These are phyloP conservation scores for Xylaria venustula DNA, from an alignment of 495 filamentous ascomycete species.

Conservation along the genomic window DNA sequence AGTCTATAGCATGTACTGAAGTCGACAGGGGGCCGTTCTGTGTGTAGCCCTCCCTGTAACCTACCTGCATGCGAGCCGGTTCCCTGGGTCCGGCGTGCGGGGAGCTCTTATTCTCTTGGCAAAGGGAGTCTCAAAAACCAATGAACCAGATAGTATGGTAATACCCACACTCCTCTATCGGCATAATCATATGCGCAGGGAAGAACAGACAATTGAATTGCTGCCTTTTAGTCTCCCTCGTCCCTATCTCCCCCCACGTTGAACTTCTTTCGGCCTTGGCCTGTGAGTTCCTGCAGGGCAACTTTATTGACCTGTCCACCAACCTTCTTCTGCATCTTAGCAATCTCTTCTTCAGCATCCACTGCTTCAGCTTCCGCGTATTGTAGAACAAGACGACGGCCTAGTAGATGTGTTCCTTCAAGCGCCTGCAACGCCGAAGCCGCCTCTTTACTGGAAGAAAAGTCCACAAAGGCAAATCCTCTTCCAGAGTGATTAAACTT, in stretches of 20 bases:
- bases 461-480: conserved; percentile 97
- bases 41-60: conserved; percentile 5
- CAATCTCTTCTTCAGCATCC: conserved; percentile 93
- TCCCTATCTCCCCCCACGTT: conserved; percentile 72
- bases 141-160: conserved; percentile 29
- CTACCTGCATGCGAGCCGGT: conserved; percentile 22
- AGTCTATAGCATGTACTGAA: conserved; percentile 16
- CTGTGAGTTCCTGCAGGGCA: conserved; percentile 81
- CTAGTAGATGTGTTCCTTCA: conserved; percentile 89
- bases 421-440: conserved; percentile 89
- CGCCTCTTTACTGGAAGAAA: conserved; percentile 86
- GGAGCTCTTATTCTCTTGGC: conserved; percentile 17
- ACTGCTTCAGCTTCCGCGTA: conserved; percentile 81
- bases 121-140: conserved; percentile 27
- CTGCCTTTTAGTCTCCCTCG: conserved; percentile 50
- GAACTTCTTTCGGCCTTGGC: conserved; percentile 81
- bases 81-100: conserved; percentile 22
- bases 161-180: conserved; percentile 25
- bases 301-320: conserved; percentile 83
- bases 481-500: conserved; percentile 85
- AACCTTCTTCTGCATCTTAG: conserved; percentile 93
- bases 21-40: conserved; percentile 16
- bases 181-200: conserved; percentile 15
- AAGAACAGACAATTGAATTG: conserved; percentile 26
- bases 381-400: conserved; percentile 82